Base-by-base conservation (phyloP, 192 early-diverging fungal genomes). In the Rhizophagus sp. region DNA sequence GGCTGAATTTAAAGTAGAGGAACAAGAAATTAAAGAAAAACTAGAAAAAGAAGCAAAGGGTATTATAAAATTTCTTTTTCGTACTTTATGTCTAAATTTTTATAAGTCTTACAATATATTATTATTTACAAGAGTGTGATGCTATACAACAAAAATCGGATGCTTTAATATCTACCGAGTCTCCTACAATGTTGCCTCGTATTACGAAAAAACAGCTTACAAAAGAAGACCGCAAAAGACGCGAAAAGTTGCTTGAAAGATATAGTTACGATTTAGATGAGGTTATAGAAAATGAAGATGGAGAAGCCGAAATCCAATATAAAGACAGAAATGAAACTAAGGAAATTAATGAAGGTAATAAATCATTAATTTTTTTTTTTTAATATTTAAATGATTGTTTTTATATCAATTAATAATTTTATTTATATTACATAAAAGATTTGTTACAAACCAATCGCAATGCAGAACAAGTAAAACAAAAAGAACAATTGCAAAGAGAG, bases 231-330 rank as follows among this genome's bases (percentile, higher is more conserved):
- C 82, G 84, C 39, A 82, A 83, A 24, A 82, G 83, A 71, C 85
- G 89, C 11, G 88, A 92, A 19, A 78, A 83, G 1, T 73, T 89
- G 24, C 67, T 91, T 47, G 81, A 80, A 41, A 83, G 91, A 80
- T 94, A 94, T 80, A 90, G 84, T 2, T 92, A 92, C 75, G 91
- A 91, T 61, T 78, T 86, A 6, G 90, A 92, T 39, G 90, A 91
- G 27, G 81, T 84, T 68, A 84, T 88, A 4, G 91, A 93, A 80
- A 82, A 79, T 25, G 91, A 36, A 2, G 81, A 92, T 65, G 92
- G 92, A 2, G 92, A 92, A 79, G 83, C 83, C 25, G 92, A 92
- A 74, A 88, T 92, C 61, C 78, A 90, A n/a, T 91, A 91, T 70
- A 89, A 85, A 69, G 88, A 86, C 50, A 78, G 83, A 12, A 83